A percentile compares a stretch with the other conserved stretches of the same genome.
Conservation (phyloP, 345 rosid genomes). For the Erysimum cheiranthoides region DNA sequence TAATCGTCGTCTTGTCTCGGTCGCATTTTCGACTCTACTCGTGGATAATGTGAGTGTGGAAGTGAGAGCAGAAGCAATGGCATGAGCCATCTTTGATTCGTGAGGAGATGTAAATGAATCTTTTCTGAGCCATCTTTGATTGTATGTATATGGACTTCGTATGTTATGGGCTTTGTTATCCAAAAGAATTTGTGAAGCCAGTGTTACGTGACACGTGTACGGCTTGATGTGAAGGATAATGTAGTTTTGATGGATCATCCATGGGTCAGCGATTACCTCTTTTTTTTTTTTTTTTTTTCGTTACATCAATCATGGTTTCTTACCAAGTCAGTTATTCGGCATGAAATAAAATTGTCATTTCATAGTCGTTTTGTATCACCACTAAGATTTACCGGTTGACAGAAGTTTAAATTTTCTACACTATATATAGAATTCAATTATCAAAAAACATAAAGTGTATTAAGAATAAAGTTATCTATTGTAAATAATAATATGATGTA, state of each 20-base stretch:
- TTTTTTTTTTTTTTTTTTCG: too few relatives aligned
- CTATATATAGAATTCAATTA: too few relatives aligned
- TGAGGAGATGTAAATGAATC: conserved; percentile 2
- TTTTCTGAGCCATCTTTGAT: neutral
- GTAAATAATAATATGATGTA: too few relatives aligned
- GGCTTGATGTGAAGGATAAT: conserved; percentile 22
- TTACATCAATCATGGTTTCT: too few relatives aligned
- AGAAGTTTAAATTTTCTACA: too few relatives aligned
- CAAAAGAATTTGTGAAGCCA: conserved; percentile 35
- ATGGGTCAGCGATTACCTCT: too few relatives aligned
- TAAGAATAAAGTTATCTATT: too few relatives aligned
- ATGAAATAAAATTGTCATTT: too few relatives aligned
- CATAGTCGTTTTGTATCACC: too few relatives aligned
- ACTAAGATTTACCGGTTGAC: too few relatives aligned
- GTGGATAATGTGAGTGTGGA: conserved; percentile 28
- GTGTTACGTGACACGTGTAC: conserved; percentile 40
- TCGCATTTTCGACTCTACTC: neutral
- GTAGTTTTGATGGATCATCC: neutral
- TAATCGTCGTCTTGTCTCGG: conserved; percentile 9
- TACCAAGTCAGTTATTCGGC: too few relatives aligned
- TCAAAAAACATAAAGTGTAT: too few relatives aligned
- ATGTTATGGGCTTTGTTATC: conserved; percentile 46
- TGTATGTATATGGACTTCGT: conserved; percentile 7
- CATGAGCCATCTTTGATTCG: conserved; percentile 33
- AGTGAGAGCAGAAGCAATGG: conserved; percentile 44